Conservation (phyloP, 352 stramenopile genomes). For the Pythium phragmiticola region DNA sequence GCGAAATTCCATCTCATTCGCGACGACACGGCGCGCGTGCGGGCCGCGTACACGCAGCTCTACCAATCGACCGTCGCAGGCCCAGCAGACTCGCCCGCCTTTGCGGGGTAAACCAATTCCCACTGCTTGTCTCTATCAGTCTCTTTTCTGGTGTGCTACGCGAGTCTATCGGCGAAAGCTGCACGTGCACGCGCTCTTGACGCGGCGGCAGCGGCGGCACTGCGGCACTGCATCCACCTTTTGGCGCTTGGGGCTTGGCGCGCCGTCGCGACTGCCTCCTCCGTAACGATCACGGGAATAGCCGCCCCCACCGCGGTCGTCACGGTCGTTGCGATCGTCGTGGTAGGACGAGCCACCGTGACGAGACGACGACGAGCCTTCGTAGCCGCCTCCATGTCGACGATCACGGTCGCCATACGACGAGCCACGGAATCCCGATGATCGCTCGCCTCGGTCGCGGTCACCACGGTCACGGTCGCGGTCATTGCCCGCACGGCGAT, state of each 20-base stretch:
- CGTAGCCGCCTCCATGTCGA: slow-evolving; percentile 27
- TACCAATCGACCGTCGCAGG: slow-evolving; percentile 1
- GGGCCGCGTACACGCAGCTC: slow-evolving; percentile 23
- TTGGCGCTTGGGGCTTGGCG: slow-evolving; percentile 31
- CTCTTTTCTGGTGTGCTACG: not conserved
- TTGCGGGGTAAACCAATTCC: slow-evolving; percentile 1
- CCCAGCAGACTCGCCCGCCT: not conserved
- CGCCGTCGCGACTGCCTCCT: not conserved
- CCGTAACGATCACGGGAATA: slow-evolving; percentile 16
- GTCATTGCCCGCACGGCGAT: slow-evolving; percentile 33
- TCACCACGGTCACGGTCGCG: slow-evolving; percentile 20
- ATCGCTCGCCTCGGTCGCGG: slow-evolving; percentile 24
- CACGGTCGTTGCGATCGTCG: slow-evolving; percentile 13
- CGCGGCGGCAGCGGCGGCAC: slow-evolving; percentile 33
- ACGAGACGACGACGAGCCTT: slow-evolving; percentile 26
- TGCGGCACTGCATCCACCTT: slow-evolving; percentile 29
- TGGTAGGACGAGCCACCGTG: slow-evolving; percentile 9
- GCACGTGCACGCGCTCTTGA: slow-evolving; percentile 37
- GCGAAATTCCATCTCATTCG: slow-evolving; percentile 27
- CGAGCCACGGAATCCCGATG: slow-evolving; percentile 17
- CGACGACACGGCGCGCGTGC: slow-evolving; percentile 26
- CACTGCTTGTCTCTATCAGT: not conserved
- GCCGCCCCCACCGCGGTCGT: slow-evolving; percentile 6
- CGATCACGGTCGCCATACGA: slow-evolving; percentile 25
- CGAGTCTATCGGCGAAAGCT: slow-evolving; percentile 28